Conservation (phyloP, 805 yeast genomes). For the Candida multigemmis region DNA sequence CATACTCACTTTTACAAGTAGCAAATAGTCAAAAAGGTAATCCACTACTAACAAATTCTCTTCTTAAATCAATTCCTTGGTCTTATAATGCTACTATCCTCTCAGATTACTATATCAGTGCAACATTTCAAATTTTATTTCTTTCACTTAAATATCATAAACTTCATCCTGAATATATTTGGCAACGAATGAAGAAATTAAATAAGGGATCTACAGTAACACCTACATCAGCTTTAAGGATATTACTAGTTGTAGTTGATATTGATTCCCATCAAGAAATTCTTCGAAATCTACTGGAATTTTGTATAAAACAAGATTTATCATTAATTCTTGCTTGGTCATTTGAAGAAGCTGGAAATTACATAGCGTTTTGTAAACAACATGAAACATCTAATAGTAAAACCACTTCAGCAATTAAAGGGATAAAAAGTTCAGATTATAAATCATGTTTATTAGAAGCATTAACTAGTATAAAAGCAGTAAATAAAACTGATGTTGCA, state of each 20-base stretch:
- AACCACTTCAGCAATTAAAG: slow-evolving; percentile 26
- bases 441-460: slow-evolving; percentile 35
- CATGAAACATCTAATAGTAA: slow-evolving; percentile 24
- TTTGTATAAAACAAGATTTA: slow-evolving; percentile 41
- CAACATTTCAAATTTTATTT: slow-evolving; percentile 48
- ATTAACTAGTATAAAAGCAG: slow-evolving; percentile 35
- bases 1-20: slow-evolving; percentile 44
- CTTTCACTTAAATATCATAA: slow-evolving; percentile 67
- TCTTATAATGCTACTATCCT: slow-evolving; percentile 46
- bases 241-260: slow-evolving; percentile 57
- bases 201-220: slow-evolving; percentile 25
- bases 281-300: slow-evolving; percentile 35
- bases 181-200: slow-evolving; percentile 40
- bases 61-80: slow-evolving; percentile 43
- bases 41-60: slow-evolving; percentile 46
- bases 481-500: slow-evolving; percentile 47
- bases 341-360: slow-evolving; percentile 39
- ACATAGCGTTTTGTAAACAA: slow-evolving; percentile 27
- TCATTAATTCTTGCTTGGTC: slow-evolving; percentile 45
- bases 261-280: slow-evolving; percentile 47
- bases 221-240: slow-evolving; percentile 33
- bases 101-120: slow-evolving; percentile 55
- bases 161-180: slow-evolving; percentile 66
- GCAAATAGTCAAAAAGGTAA: slow-evolving; percentile 65
- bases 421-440: slow-evolving; percentile 33